Percentiles rank a stretch among this genome's conserved stretches.
Evolutionary conservation across 2,329 filamentous ascomycete genomes (phyloP).

Genomic region (Clarireedia sp.): DNA sequence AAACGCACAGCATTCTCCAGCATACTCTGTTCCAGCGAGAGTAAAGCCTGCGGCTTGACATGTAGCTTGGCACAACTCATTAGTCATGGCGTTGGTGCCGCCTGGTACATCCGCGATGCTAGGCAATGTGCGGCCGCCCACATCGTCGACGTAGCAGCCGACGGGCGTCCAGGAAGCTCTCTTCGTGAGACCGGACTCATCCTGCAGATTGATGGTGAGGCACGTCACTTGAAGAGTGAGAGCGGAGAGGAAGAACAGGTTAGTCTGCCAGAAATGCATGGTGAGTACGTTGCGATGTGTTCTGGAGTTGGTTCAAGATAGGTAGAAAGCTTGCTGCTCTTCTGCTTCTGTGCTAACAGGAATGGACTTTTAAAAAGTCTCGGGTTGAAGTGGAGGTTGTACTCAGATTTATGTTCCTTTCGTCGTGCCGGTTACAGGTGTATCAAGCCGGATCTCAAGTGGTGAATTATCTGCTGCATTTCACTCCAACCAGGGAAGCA

Average conservation of each 20-base stretch:
- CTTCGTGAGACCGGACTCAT: neutral
- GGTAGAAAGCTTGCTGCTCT: neutral
- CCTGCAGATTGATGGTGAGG: neutral
- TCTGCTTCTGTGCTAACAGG: neutral
- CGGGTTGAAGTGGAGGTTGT: too few relatives aligned
- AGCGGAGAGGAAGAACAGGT: neutral
- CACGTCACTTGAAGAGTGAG: neutral
- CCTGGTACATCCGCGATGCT: slow-evolving; percentile 1
- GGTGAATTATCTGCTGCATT: too few relatives aligned
- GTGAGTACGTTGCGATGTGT: neutral
- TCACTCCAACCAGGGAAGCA: too few relatives aligned
- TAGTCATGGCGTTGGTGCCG: slow-evolving; percentile 11
- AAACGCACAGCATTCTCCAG: slow-evolving; percentile 16
- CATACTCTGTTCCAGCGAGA: slow-evolving; percentile 15
- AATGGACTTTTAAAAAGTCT: too few relatives aligned
- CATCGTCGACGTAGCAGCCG: slow-evolving; percentile 10
- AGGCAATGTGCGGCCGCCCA: slow-evolving; percentile 7
- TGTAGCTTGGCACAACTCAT: slow-evolving; percentile 12
- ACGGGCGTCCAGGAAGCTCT: slow-evolving; percentile 6
- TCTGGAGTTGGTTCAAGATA: neutral
- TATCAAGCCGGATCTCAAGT: too few relatives aligned
- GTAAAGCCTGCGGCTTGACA: slow-evolving; percentile 11
- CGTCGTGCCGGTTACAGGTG: too few relatives aligned
- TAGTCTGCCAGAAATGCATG: neutral
- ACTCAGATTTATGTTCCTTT: too few relatives aligned